Evolutionary conservation across 805 yeast species (phyloP), one percentile per base, ranked within the genome.

Genomic region (Candida suzukii): DNA sequence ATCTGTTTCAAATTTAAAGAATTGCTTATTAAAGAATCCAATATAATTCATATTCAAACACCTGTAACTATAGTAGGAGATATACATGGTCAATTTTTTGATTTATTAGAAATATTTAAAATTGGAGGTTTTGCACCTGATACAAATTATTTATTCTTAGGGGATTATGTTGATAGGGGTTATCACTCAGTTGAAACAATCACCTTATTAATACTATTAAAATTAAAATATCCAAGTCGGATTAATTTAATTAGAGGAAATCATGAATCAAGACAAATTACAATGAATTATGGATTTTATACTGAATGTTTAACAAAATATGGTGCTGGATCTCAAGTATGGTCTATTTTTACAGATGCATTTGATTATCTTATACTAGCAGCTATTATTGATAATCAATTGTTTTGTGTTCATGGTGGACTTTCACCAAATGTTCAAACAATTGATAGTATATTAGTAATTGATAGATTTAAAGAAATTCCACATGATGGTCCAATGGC

Each of bases 401-500:
- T 95, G 3, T 93, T 93, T 60, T 95, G 98, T 52, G 91, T 91
- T 4, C 99, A 93, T 57, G 99, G 99, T 4, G 99, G 99, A 0
- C 64, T 93, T 6, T 86, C 96, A 4, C 99, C 99, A 0, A 86
- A 88, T 47, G 87, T 95, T 37, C 98, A 91, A 56, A 85, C 93
- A 8, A 73, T 93, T 19, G 97, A 93, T 57, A 97, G 95, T 49
- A 87, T 93, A 39, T 72, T 84, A 47, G 80, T 93, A 14, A 81
- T 95, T 9, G 99, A 93, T 61, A 61, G 99, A 44, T 91, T 88
- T 57, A 77, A 81, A 49, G 99, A 93, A 59, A 88, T 95, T 12
- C 99, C 99, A 0, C 99, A 95, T 52, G 99, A 93, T 59, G 99
- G 99, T 0, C 95, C 97, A 14, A 93, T 93, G 97, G 99, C 99